Evolutionary conservation across 1,284 basidiomycete species (phyloP), one percentile per base, ranked within the genome.

Genomic region (Papiliotrema fonsecae): DNA sequence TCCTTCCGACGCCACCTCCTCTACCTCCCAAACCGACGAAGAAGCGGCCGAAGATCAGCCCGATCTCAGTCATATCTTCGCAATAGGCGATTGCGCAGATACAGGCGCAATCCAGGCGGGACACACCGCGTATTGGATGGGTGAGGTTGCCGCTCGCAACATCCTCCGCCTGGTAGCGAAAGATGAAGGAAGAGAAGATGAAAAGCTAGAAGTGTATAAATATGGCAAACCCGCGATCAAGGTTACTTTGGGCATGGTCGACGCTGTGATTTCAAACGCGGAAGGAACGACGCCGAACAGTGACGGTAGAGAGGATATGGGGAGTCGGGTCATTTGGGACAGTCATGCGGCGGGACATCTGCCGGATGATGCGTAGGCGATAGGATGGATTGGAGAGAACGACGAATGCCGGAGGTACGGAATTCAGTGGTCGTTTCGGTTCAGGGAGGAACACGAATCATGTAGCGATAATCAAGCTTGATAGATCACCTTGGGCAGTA

Each of bases 61-160:
- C 21, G 35, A 44, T 35, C 25, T 67, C 42, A 54, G 57, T n/a
- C 71, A 70, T 58, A 64, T 76, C 30, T 77, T 73, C 41, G 72
- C 72, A 10, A 66, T 75, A 27, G 75, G 76, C 21, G 74, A 77
- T 48, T 72, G 70, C 25, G 72, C 74, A 19, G 73, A 76, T 42
- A 70, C 70, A 3, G 56, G 59, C 40, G 75, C 76, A 5, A 76
- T 79, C 57, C 76, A 78, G 57, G 77, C 87, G 75, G 75, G 86
- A 1, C 84, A 87, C 65, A 84, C 79, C 27, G 83, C 85, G 2
- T 82, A 81, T 61, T 78, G 75, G 51, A 82, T 83, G 71, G 81
- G 77, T 26, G 59, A 68, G 38, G 65, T 70, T 2, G 67, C 70
- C 2, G 69, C 64, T n/a, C 52, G 61, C 27, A 75, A 78, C 54